Evolutionary conservation across 257 asterid species (phyloP), one percentile per base, ranked within the genome.

Genomic region (Gentiana straminea): DNA sequence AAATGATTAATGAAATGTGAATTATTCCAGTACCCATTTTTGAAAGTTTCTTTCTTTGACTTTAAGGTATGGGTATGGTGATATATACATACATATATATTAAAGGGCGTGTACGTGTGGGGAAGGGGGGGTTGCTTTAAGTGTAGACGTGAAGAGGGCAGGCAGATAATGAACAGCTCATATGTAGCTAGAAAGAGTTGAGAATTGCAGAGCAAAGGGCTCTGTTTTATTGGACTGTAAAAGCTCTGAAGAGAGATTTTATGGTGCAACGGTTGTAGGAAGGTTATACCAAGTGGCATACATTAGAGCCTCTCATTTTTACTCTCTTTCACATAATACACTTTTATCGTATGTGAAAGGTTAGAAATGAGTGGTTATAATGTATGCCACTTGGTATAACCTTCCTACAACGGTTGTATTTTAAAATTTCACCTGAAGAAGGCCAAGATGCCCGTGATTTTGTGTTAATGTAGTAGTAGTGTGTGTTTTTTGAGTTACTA

Each of bases 401-500:
- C n/a, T n/a, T n/a, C n/a, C n/a, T n/a, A n/a, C n/a, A n/a, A n/a
- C n/a, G n/a, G n/a, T n/a, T n/a, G n/a, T n/a, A n/a, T n/a, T n/a
- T n/a, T n/a, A n/a, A n/a, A n/a, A n/a, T n/a, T n/a, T n/a, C n/a
- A n/a, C n/a, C n/a, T n/a, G n/a, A n/a, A n/a, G n/a, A 55, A 66
- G 77, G 83, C 68, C 80, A 77, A 78, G 69, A 76, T 61, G 90
- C 81, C 72, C 95, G 95, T n/a, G n/a, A n/a, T n/a, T n/a, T n/a
- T n/a, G 77, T 69, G 78, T 37, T 73, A 74, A 38, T 47, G 81
- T 69, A 81, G 58, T 81, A n/a, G n/a, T n/a, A n/a, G n/a, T n/a
- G 39, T n/a, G 24, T 34, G 8, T 11, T 35, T 15, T 34, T 5
- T 34, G 15, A 54, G 36, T 38, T 13, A 3, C 15, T 7, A 13